Base-by-base conservation (phyloP, 208 protist genomes). In the Angomonas ambiguus region DNA sequence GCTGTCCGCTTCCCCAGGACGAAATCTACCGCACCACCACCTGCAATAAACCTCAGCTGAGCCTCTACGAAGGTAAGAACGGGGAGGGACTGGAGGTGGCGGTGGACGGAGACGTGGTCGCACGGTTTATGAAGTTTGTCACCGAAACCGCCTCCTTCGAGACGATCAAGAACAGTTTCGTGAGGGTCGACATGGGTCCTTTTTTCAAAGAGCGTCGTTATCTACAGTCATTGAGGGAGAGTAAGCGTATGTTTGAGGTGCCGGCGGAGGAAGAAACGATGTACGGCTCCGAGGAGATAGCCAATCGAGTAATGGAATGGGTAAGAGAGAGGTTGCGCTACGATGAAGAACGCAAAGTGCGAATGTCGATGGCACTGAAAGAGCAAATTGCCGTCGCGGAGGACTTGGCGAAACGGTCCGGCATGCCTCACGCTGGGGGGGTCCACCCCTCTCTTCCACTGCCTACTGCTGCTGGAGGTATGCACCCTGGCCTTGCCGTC, bases 161-260 rank as follows among this genome's bases (percentile, higher is more conserved):
- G 59, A 87, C 76, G 5, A 82, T 94, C 28, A 82, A 82, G 71
- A 77, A 80, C 67, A 69, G 65, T 20, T 86, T 84, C 49, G 76
- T 94, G 16, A 85, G 88, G 22, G 91, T 85, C 51, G 85, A 94
- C 69, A 60, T 91, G 41, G 75, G 83, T 16, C 83, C 83, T 1
- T 67, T 94, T 27, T 76, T 91, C 66, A 85, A 91, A 75, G 88
- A 92, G 62, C 85, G 85, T 8, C 83, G 83, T 0, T 77, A 85
- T 53, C 65, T 85, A 4, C 11, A 10, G 24, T 8, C 20, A 16
- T 3, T 34, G 11, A 41, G 76, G 31, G 76, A 82, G 69, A 76
- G 78, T 59, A 77, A 86, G 31, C 5, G 16, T 13, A 3, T n/a
- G 5, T 10, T 79, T 20, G 74, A 79, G 41, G 22, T 74, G 20